Evolutionary conservation across 2,329 filamentous ascomycete species (phyloP), one percentile per base, ranked within the genome.

Genomic region (Fusarium goolgardi): DNA sequence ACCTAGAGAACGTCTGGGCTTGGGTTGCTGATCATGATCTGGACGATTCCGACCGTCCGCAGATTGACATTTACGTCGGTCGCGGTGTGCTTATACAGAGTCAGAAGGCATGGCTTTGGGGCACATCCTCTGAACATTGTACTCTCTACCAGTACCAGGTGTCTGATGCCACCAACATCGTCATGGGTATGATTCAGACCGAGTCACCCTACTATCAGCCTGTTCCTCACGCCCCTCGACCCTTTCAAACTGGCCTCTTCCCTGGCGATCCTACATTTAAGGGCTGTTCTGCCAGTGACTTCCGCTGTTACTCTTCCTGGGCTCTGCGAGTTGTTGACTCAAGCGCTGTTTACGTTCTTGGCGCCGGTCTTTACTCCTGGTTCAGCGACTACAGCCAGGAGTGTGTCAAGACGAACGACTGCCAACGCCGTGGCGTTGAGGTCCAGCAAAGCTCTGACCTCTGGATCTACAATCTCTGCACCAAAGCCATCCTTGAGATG

Each of bases 11-110:
- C 67, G 77, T 81, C 59, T 91, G 88, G 88, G 84, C 87, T 69
- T 91, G 89, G 89, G 86, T 87, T 21, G 85, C 89, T 5, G 89
- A 91, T 73, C 89, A 92, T 78, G 89, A 54, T 37, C 40, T 54
- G 18, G 51, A 54, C 31, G 3, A 45, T 54, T 29, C 51, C 21
- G 40, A 54, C 23, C 51, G 40, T 37, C 31, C 32, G 6, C 51
- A 82, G 80, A n/a, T 78, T 79, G 10, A 78, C 31, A 52, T 81
- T 27, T 81, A 77, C 55, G 72, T 60, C 7, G 80, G 67, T n/a
- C 72, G 81, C n/a, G 80, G 80, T 43, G 70, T 80, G 23, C 73
- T 79, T 27, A 67, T 76, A n/a, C 65, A 77, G 49, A 71, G 72
- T 29, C 35, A 69, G 18, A 73, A 73, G 2, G 74, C 75, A 6